These are phyloP conservation scores for Neofusicoccum sp. DNA, from an alignment of 2,329 filamentous ascomycete genomes.

Conservation along the genomic window DNA sequence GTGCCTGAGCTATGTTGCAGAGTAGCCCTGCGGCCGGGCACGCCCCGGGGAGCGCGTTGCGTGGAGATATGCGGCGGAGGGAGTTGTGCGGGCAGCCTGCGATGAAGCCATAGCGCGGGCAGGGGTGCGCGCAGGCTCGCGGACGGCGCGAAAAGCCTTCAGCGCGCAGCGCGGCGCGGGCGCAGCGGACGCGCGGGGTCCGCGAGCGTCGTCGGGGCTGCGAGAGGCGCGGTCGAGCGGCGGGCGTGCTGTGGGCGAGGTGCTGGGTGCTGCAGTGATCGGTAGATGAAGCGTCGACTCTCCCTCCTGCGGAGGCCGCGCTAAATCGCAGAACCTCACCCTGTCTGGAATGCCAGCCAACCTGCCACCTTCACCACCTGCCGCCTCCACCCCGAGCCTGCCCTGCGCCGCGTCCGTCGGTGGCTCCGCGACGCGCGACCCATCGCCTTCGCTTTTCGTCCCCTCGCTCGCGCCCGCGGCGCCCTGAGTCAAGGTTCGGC, in stretches of 20 bases:
- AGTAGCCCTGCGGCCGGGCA: neutral
- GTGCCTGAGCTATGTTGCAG: neutral
- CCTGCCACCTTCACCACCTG: conserved; percentile 14
- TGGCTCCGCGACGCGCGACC: conserved; percentile 4
- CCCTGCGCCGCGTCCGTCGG: conserved; percentile 5
- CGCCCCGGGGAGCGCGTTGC: neutral
- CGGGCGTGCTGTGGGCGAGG: neutral
- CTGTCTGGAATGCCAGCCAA: conserved; percentile 11
- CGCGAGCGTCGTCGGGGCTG: neutral
- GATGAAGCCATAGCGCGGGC: conserved; percentile 4
- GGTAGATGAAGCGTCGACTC: conserved; percentile 1
- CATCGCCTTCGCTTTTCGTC: neutral
- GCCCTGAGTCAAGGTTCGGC: conserved; percentile 11
- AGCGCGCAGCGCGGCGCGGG: neutral
- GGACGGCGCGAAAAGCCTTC: neutral
- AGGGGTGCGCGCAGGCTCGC: conserved; percentile 1
- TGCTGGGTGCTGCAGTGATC: neutral
- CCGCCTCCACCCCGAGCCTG: neutral
- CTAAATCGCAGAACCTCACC: conserved; percentile 6
- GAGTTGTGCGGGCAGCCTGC: neutral
- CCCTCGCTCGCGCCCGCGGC: conserved; percentile 12
- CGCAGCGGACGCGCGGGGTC: neutral
- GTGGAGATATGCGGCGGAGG: conserved; percentile 6
- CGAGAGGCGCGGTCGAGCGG: conserved; percentile 3
- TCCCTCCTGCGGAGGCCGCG: neutral